Evolutionary conservation across 2,329 filamentous ascomycete species (phyloP), one percentile per base, ranked within the genome.

Genomic region (Talaromyces sp.): DNA sequence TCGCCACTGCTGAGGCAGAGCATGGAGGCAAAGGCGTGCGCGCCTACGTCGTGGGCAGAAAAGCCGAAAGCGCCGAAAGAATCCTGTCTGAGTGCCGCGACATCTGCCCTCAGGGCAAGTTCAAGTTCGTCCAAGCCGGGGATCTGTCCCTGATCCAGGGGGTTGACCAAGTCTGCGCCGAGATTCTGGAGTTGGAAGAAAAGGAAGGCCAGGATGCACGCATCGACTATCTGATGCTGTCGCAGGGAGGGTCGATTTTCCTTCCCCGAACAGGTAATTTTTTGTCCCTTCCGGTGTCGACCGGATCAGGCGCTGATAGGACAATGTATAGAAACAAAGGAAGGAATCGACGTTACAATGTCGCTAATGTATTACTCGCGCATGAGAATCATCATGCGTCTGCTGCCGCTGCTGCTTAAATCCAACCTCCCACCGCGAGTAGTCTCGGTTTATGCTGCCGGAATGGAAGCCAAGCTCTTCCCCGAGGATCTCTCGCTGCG

Each of bases 181-280:
- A 62, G 28, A 58, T 62, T 19, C 27, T 58, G 17, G 36, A 56
- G 42, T 22, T 9, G 8, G 60, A 62, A 52, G 47, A 51, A 22
- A 62, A 49, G n/a, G 28, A 58, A 33, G 30, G 59, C 30, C 42
- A 47, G n/a, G 49, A 58, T 58, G 28, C 60, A 5, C 54, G 56
- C 9, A 62, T 62, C n/a, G 60, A 62, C 19, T 62, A 62, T 32
- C 19, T 62, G 33, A 62, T 62, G 60, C 13, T 62, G 52, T 62
- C 55, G 13, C 60, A 62, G 30, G 60, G 55, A 22, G 60, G 60
- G 6, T 55, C 55, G 2, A 55, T 58, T 52, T 62, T 55, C 42
- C 55, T 54, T 39, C 39, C 60, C 22, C 44, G 60, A 15, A 62
- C 19, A 30, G 60, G 60, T 62, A 32, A 2, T 28, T 36, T 13